A percentile compares a stretch with the other conserved stretches of the same genome.
Evolutionary conservation across 345 rosid species (phyloP).

Genomic region (Hevea brasiliensis): DNA sequence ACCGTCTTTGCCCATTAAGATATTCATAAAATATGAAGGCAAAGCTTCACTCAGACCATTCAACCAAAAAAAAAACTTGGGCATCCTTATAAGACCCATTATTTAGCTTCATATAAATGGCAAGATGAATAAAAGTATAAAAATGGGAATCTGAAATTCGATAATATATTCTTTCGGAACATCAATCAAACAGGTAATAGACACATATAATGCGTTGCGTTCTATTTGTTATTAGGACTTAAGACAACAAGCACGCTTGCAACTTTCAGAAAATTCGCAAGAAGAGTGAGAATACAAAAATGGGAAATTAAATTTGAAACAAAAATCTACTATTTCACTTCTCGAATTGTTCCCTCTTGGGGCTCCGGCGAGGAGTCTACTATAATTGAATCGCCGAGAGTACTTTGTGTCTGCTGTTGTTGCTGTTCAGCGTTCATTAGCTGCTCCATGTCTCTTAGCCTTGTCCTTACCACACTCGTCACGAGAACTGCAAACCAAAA

Average conservation of each 20-base stretch:
- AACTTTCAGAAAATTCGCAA: not conserved
- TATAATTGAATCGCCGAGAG: not conserved
- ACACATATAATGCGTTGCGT: not conserved
- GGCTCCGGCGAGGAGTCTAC: not conserved
- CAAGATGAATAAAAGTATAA: not conserved
- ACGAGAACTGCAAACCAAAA: constrained; percentile 11
- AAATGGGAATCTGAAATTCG: not conserved
- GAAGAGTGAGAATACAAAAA: not conserved
- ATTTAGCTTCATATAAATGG: not conserved
- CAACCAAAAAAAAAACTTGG: no score
- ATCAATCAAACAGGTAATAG: not conserved
- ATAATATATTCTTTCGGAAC: not conserved
- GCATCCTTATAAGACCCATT: no score
- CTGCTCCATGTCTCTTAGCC: constrained; percentile 19
- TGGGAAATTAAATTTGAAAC: not conserved
- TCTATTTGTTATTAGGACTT: not conserved
- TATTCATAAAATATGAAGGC: no score
- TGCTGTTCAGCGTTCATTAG: constrained; percentile 5
- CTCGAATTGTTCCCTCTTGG: not conserved
- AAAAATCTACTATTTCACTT: constrained; percentile 1
- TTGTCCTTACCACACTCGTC: not conserved
- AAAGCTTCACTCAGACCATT: no score
- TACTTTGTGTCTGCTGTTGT: not conserved
- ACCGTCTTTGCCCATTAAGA: no score
- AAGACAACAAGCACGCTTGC: not conserved